Percentiles rank a stretch among this genome's conserved stretches.
Conservation (phyloP, 306 rosid species). For the Malus sylvestris region DNA sequence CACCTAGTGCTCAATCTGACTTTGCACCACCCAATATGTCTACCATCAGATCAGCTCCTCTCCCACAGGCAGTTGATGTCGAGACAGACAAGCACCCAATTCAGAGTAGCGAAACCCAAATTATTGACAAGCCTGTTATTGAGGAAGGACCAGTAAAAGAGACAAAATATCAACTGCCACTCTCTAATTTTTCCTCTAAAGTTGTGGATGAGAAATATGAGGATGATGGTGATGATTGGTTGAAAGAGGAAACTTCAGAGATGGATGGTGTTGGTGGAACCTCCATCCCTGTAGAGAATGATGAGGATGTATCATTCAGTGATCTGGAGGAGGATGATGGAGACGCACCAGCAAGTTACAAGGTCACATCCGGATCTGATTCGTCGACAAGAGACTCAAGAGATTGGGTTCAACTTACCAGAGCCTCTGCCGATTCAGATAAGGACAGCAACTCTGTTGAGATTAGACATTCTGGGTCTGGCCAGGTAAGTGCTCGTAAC, state of each 20-base stretch:
- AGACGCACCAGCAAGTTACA: constrained; percentile 42
- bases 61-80: constrained; percentile 27
- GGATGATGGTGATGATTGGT: constrained; percentile 94
- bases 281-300: constrained; percentile 49
- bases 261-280: constrained; percentile 57
- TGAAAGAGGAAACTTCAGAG: constrained; percentile 81
- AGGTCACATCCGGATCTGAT: constrained; percentile 65
- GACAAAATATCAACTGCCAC: constrained; percentile 21
- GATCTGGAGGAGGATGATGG: constrained; percentile 94
- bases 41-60: constrained; percentile 32
- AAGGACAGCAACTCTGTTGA: constrained; percentile 48
- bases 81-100: constrained; percentile 54
- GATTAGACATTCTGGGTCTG: constrained; percentile 42
- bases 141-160: constrained; percentile 42
- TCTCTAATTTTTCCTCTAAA: constrained; percentile 38
- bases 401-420: constrained; percentile 85
- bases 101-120: constrained; percentile 37
- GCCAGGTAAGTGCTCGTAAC: constrained; percentile 50
- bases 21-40: constrained; percentile 29
- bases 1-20: constrained; percentile 34
- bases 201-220: constrained; percentile 45
- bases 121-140: constrained; percentile 50
- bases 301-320: constrained; percentile 92
- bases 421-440: constrained; percentile 61
- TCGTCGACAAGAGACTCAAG: constrained; percentile 81